Percentiles rank a stretch among this genome's conserved stretches.
Evolutionary conservation across 352 stramenopile genomes (phyloP).

Genomic region (Pilasporangium apinafurcum): DNA sequence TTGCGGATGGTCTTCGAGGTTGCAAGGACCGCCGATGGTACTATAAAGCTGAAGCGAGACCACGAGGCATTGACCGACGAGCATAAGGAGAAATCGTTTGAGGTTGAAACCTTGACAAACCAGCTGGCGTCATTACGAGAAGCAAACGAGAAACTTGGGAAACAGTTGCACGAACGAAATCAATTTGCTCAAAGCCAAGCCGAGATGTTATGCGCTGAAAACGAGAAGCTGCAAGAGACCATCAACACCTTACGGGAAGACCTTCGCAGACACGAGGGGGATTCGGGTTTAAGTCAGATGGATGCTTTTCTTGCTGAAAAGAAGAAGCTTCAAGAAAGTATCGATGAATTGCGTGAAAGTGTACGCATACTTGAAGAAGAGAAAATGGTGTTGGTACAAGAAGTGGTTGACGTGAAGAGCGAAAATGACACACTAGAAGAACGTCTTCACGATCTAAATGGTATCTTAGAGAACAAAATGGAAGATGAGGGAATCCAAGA

Average conservation of each 20-base stretch:
- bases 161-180: no score
- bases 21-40: constrained; percentile 55
- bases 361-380: constrained; percentile 12
- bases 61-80: constrained; percentile 30
- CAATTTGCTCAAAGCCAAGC: no score
- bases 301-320: constrained; percentile 9
- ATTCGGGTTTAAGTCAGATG: constrained; percentile 4
- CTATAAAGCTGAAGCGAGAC: constrained; percentile 55
- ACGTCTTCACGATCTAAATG: constrained; percentile 38
- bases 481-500: constrained; percentile 31
- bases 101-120: constrained; percentile 19
- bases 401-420: constrained; percentile 37
- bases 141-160: constrained; percentile 19
- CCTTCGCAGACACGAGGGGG: no score
- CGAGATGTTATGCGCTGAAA: constrained; percentile 10
- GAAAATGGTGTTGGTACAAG: constrained; percentile 28
- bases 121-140: constrained; percentile 21
- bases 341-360: constrained; percentile 5
- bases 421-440: constrained; percentile 58
- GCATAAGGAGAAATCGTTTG: constrained; percentile 21
- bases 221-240: constrained; percentile 3
- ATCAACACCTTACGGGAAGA: constrained; percentile 9
- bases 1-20: constrained; percentile 72
- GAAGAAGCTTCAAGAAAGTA: constrained; percentile 5
- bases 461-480: constrained; percentile 19